Evolutionary conservation across 1,284 basidiomycete species (phyloP).

Genomic region (Ustilago vetiveriae): DNA sequence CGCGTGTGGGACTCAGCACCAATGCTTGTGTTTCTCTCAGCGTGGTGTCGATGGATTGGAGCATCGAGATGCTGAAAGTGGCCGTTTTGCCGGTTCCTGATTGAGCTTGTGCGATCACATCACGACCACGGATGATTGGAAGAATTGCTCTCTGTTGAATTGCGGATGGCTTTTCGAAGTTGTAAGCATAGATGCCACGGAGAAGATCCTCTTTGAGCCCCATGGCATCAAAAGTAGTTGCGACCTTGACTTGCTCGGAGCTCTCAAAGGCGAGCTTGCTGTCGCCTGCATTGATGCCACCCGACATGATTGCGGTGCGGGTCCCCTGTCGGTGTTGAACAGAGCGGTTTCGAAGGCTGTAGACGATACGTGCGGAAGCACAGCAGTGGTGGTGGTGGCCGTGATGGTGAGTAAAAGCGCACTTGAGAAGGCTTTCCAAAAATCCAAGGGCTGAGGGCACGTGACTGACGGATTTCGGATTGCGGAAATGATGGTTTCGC

Average conservation of each 20-base stretch:
- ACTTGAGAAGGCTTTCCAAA: slow-evolving; percentile 4
- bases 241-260: slow-evolving; percentile 86
- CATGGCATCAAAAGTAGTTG: slow-evolving; percentile 77
- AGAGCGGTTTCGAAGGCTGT: too few relatives aligned
- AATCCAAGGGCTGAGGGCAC: slow-evolving; percentile 7
- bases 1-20: slow-evolving; percentile 79
- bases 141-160: slow-evolving; percentile 63
- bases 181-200: slow-evolving; percentile 98
- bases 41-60: slow-evolving; percentile 87
- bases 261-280: slow-evolving; percentile 92
- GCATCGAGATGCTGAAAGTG: slow-evolving; percentile 75
- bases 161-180: slow-evolving; percentile 64
- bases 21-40: slow-evolving; percentile 96
- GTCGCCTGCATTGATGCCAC: slow-evolving; percentile 58
- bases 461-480: slow-evolving; percentile 27
- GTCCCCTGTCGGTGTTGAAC: not conserved
- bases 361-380: too few relatives aligned
- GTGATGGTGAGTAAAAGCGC: not conserved
- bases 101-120: slow-evolving; percentile 98
- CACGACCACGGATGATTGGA: slow-evolving; percentile 73
- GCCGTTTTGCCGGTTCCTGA: slow-evolving; percentile 99
- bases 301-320: slow-evolving; percentile 33
- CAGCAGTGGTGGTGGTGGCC: not conserved
- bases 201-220: slow-evolving; percentile 93
- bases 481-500: slow-evolving; percentile 13